Evolutionary conservation across 225 moss, liverwort and hornwort species (phyloP), one percentile per base, ranked within the genome.

Genomic region (Climacium dendroides): DNA sequence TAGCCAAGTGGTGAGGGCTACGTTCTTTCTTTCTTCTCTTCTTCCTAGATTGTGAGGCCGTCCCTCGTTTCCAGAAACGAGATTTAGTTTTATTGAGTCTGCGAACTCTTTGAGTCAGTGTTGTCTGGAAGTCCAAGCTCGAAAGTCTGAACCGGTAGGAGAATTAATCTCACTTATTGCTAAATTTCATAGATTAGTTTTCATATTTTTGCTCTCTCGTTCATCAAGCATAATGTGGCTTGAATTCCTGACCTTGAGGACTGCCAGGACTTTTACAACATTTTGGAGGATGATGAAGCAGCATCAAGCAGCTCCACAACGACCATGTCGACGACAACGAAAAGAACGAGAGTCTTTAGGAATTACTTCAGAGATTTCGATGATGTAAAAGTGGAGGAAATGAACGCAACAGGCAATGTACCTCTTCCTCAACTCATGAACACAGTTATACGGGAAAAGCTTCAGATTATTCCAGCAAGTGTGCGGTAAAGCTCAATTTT

Each of bases 231-330:
- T 32, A 85, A 6, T 57, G 58, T 82, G 74, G 53, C 65, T 54
- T 60, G 64, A 64, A 45, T 35, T 72, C 45, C 52, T 86, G 82
- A 39, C n/a, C 37, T 85, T 64, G 41, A 64, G 88, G 57, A 65
- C n/a, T 62, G 25, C 74, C 89, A 96, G 96, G 90, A 95, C 78
- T 97, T 97, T 48, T 96, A 95, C 80, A 93, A 96, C 79, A 92
- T 97, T 84, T 87, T 96, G 39, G 84, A 89, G 11, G 96, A 93
- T 71, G 96, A 97, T 54, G 62, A 91, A 47, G 92, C 92, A 18
- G 89, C 76, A 64, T 12, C 64, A 70, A 86, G 24, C 67, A 85
- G 55, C 84, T 81, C 79, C 61, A 48, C 62, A 55, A 61, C 72
- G 41, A 66, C 83, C 53, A 58, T 54, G 87, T 83, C 92, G 67